Conservation (phyloP, 1,284 basidiomycete species). For the Pulchroboletus neoregius region DNA sequence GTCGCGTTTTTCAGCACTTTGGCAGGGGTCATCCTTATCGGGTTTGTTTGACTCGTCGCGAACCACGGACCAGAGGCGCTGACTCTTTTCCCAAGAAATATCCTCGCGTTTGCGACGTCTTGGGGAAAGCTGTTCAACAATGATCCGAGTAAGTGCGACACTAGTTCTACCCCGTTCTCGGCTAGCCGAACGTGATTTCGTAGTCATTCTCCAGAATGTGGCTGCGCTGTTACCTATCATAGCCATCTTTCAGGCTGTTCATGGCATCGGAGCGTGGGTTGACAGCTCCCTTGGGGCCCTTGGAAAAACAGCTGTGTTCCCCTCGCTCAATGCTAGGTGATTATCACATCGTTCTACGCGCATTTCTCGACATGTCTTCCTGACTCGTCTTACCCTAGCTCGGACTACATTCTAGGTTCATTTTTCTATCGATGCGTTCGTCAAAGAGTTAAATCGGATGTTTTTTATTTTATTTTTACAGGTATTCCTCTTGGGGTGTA, state of each 20-base stretch:
- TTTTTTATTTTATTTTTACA: too few relatives aligned
- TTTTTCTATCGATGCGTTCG: background rate
- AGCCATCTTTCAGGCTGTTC: constrained; percentile 22
- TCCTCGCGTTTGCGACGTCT: constrained; percentile 18
- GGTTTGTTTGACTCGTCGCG: constrained; percentile 13
- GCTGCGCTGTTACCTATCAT: constrained; percentile 22
- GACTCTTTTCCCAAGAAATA: constrained; percentile 10
- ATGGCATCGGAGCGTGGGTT: constrained; percentile 26
- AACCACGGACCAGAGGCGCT: background rate
- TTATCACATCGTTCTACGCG: background rate
- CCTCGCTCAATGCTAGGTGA: constrained; percentile 27
- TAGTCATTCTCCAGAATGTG: constrained; percentile 22
- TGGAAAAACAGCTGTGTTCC: constrained; percentile 27
- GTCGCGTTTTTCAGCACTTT: constrained; percentile 22
- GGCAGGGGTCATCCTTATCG: constrained; percentile 15
- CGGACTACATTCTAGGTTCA: constrained; percentile 25
- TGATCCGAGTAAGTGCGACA: constrained; percentile 20
- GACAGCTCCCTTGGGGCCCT: constrained; percentile 21
- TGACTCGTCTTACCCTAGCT: constrained; percentile 12
- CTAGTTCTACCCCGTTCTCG: background rate
- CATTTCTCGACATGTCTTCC: background rate
- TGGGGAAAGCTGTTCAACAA: constrained; percentile 28
- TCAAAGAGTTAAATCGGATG: background rate
- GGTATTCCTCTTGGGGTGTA: constrained; percentile 31
- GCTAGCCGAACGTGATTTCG: background rate